Percentiles rank a stretch among this genome's conserved stretches.
phyloP scores from a whole-genome alignment of 352 stramenopile species.

The Aphanomyces euteiches region DNA sequence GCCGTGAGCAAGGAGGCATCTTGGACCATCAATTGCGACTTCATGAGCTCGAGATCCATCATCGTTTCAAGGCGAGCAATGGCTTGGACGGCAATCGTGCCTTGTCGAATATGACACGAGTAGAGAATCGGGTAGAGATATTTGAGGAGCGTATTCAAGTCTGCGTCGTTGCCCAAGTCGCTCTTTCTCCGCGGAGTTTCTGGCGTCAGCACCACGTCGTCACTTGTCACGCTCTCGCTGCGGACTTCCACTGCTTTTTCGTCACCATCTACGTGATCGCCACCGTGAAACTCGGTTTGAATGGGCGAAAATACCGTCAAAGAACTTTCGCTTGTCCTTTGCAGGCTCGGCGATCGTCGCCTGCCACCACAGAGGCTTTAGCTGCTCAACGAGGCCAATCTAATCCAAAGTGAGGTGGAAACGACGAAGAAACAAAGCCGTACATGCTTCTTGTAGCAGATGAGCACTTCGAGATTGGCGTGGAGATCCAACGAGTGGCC shows the following conservation, averaged over 20 bases:
- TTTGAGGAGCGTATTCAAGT: slow-evolving; percentile 31
- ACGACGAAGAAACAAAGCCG: slow-evolving; percentile 4
- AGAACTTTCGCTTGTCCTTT: background rate
- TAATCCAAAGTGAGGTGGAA: background rate
- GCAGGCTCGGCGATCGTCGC: slow-evolving; percentile 9
- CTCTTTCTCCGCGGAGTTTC: background rate
- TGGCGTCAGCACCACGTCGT: background rate
- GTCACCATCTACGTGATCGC: background rate
- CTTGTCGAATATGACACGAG: slow-evolving; percentile 72
- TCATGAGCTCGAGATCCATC: slow-evolving; percentile 57
- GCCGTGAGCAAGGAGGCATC: slow-evolving; percentile 50
- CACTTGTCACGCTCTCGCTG: background rate
- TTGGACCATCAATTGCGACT: slow-evolving; percentile 34
- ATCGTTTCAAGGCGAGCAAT: slow-evolving; percentile 53
- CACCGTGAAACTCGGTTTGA: background rate
- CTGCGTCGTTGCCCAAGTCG: slow-evolving; percentile 16
- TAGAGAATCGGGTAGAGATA: slow-evolving; percentile 77
- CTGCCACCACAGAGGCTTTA: slow-evolving; percentile 25
- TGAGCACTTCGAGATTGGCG: slow-evolving; percentile 64
- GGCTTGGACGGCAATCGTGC: slow-evolving; percentile 48
- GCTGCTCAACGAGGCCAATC: slow-evolving; percentile 21
- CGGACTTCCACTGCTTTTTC: slow-evolving; percentile 17
- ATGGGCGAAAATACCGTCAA: background rate
- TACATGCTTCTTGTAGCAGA: slow-evolving; percentile 83
- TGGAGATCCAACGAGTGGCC: slow-evolving; percentile 70